These are phyloP conservation scores for Pyracantha coccinea DNA, from an alignment of 331 rosid genomes.

Conservation along the genomic window DNA sequence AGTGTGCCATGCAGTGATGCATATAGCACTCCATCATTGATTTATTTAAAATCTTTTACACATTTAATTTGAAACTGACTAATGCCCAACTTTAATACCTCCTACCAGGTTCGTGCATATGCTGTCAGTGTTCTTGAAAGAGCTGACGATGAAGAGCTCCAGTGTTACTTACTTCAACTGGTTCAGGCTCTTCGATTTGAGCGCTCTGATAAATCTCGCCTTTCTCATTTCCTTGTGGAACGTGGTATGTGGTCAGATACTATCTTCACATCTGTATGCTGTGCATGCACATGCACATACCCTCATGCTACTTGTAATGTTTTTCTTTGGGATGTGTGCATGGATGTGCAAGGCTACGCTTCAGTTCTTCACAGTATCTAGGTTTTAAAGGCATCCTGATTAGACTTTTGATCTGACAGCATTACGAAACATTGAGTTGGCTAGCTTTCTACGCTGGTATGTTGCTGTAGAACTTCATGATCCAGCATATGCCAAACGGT, in stretches of 20 bases:
- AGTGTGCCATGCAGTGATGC: neutral
- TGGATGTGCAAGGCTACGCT: conserved; percentile 15
- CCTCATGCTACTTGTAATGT: neutral
- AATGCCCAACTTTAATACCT: conserved; percentile 6
- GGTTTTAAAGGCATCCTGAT: conserved; percentile 24
- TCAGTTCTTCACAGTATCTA: conserved; percentile 15
- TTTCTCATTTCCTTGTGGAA: conserved; percentile 82
- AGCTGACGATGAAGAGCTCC: conserved; percentile 98
- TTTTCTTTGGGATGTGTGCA: conserved; percentile 3
- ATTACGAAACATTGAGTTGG: conserved; percentile 77
- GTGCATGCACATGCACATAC: neutral
- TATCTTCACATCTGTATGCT: neutral
- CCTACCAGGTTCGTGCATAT: conserved; percentile 92
- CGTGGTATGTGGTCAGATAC: conserved; percentile 51
- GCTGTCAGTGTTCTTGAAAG: conserved; percentile 98
- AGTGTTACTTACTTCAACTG: conserved; percentile 92
- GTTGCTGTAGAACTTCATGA: conserved; percentile 96
- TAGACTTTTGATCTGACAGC: conserved; percentile 50
- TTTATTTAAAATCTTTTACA: neutral
- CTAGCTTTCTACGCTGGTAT: conserved; percentile 99
- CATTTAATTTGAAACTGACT: conserved; percentile 5
- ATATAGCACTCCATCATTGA: neutral
- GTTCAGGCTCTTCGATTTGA: conserved; percentile 99
- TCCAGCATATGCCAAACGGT: conserved; percentile 92
- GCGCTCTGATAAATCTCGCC: conserved; percentile 92